Percentiles rank a stretch among this genome's conserved stretches.
These are phyloP conservation scores for Podospora anserina DNA, from an alignment of 495 filamentous ascomycete genomes.

Conservation along the genomic window DNA sequence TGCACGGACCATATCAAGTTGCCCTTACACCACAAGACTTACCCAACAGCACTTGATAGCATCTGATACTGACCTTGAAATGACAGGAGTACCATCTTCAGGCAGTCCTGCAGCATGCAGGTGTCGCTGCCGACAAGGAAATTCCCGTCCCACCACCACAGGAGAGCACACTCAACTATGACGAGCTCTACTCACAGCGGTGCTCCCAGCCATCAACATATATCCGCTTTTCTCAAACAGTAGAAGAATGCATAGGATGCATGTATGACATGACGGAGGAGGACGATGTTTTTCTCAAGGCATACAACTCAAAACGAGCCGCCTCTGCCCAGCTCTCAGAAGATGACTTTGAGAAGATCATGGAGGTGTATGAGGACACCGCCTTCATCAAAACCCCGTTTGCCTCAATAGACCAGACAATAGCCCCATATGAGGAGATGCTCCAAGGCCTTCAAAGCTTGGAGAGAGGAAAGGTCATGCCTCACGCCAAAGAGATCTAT, in stretches of 20 bases:
- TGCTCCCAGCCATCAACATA: slow-evolving; percentile 87
- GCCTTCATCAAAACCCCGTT: slow-evolving; percentile 77
- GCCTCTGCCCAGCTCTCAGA: slow-evolving; percentile 68
- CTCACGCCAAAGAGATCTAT: slow-evolving; percentile 82
- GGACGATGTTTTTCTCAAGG: slow-evolving; percentile 79
- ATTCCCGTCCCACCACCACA: slow-evolving; percentile 82
- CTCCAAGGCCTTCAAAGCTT: slow-evolving; percentile 70
- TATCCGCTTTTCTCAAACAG: slow-evolving; percentile 96
- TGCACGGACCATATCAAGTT: slow-evolving; percentile 37
- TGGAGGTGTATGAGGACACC: slow-evolving; percentile 92
- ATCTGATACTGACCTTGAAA: slow-evolving; percentile 29
- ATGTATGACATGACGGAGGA: slow-evolving; percentile 91
- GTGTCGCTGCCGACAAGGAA: slow-evolving; percentile 65
- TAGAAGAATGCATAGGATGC: slow-evolving; percentile 81
- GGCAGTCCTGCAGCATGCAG: slow-evolving; percentile 77
- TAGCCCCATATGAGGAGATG: slow-evolving; percentile 77
- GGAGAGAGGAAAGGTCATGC: slow-evolving; percentile 59
- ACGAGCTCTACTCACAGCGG: slow-evolving; percentile 72
- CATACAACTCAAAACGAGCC: slow-evolving; percentile 73
- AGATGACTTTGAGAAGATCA: slow-evolving; percentile 87
- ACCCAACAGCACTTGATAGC: slow-evolving; percentile 24
- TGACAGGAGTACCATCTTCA: slow-evolving; percentile 96
- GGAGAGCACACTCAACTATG: slow-evolving; percentile 78
- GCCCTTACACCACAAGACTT: slow-evolving; percentile 24
- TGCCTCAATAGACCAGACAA: slow-evolving; percentile 81